Conservation (phyloP, 2,329 filamentous ascomycete species). For the Botrytis squamosa region DNA sequence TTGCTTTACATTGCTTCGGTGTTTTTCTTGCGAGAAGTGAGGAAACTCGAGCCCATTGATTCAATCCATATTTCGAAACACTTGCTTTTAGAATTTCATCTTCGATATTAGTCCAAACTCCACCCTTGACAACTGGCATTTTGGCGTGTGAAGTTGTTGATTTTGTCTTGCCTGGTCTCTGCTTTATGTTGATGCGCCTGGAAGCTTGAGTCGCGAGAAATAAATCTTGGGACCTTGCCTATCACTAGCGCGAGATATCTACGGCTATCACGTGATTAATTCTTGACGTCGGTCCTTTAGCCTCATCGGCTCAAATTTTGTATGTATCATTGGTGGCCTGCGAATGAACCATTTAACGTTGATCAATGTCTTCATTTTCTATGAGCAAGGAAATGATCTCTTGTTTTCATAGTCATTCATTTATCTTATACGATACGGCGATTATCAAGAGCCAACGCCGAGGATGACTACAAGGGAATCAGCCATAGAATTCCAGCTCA, state of each 20-base stretch:
- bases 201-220: constrained; percentile 20
- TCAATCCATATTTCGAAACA: constrained; percentile 90
- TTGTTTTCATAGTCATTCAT: neutral
- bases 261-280: neutral
- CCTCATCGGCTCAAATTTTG: neutral
- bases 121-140: constrained; percentile 73
- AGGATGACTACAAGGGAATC: neutral
- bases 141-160: constrained; percentile 34
- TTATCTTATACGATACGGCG: too few species aligned
- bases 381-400: neutral
- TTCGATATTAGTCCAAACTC: constrained; percentile 74
- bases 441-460: neutral
- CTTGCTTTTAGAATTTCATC: constrained; percentile 92
- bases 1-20: constrained; percentile 97
- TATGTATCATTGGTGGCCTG: neutral
- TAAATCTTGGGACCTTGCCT: constrained; percentile 19
- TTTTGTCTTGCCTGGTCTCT: constrained; percentile 16
- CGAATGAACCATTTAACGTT: neutral
- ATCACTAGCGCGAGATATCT: constrained; percentile 8
- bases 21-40: constrained; percentile 96
- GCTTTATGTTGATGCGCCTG: constrained; percentile 8
- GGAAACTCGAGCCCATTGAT: constrained; percentile 98
- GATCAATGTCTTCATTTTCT: neutral
- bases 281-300: neutral
- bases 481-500: neutral